Evolutionary conservation across 2,329 filamentous ascomycete species (phyloP).

Genomic region (Aspergillus puulaauensis): DNA sequence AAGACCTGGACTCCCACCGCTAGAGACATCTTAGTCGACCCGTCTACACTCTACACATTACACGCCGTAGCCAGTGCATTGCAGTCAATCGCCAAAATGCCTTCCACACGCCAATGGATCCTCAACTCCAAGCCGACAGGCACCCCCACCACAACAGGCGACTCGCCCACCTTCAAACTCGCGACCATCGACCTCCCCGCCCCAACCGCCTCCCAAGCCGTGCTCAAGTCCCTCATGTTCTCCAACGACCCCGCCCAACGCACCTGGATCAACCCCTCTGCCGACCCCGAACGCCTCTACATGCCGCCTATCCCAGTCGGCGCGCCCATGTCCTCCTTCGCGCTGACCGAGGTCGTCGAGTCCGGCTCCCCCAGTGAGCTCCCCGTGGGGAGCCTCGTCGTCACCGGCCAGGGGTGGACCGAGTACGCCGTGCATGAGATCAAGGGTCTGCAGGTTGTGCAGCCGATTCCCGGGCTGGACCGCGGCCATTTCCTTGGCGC

Average conservation of each 20-base stretch:
- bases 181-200: constrained; percentile 28
- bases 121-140: constrained; percentile 41
- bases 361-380: constrained; percentile 26
- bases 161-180: constrained; percentile 13
- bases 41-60: too few relatives aligned
- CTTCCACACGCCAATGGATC: constrained; percentile 43
- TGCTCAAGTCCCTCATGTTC: constrained; percentile 47
- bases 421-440: constrained; percentile 5
- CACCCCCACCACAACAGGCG: constrained; percentile 29
- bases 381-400: constrained; percentile 36
- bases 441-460: neutral
- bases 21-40: neutral
- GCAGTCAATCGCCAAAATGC: constrained; percentile 7
- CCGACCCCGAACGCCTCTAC: constrained; percentile 48
- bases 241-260: constrained; percentile 57
- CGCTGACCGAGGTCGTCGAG: constrained; percentile 39
- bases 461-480: constrained; percentile 31
- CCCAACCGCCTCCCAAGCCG: constrained; percentile 42
- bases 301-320: constrained; percentile 44
- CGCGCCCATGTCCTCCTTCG: constrained; percentile 38
- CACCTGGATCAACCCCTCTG: constrained; percentile 47
- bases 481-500: constrained; percentile 28
- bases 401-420: constrained; percentile 23
- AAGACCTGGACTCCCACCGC: neutral
- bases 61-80: too few relatives aligned